These are phyloP conservation scores for Leccinum longicurvipes DNA, from an alignment of 768 basidiomycete species.

Conservation along the genomic window DNA sequence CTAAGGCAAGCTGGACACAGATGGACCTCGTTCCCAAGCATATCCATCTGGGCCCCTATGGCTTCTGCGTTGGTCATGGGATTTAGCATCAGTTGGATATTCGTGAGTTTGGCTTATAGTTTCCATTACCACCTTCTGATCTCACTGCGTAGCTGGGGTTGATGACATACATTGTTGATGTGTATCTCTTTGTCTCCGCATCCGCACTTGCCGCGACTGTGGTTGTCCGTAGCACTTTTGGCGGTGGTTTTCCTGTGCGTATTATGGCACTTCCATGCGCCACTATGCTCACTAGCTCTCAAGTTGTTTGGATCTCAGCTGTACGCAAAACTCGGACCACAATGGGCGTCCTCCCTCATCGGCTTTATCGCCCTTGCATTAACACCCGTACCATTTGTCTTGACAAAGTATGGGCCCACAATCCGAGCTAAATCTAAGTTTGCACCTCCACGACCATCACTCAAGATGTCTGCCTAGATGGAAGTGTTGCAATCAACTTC, in stretches of 20 bases:
- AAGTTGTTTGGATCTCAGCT: constrained; percentile 54
- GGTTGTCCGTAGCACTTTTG: constrained; percentile 51
- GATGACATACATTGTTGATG: constrained; percentile 62
- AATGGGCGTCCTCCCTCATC: constrained; percentile 58
- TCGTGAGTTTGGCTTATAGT: constrained; percentile 37
- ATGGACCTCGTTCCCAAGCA: constrained; percentile 55
- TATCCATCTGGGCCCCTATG: constrained; percentile 54
- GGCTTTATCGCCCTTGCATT: constrained; percentile 49
- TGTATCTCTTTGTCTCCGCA: constrained; percentile 52
- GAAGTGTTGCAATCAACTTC: not conserved
- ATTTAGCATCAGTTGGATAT: constrained; percentile 52
- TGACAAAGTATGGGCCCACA: constrained; percentile 42
- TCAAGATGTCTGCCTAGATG: constrained; percentile 10
- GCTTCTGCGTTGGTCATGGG: constrained; percentile 47
- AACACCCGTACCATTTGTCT: constrained; percentile 51
- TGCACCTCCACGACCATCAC: constrained; percentile 30
- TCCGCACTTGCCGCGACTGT: constrained; percentile 55
- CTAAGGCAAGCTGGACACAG: constrained; percentile 26
- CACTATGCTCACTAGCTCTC: constrained; percentile 2
- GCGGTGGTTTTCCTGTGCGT: constrained; percentile 44
- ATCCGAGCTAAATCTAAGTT: constrained; percentile 43
- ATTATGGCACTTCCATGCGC: not conserved
- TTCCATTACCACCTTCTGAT: not conserved
- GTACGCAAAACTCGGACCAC: constrained; percentile 47
- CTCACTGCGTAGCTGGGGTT: constrained; percentile 40